Conservation (phyloP, 257 asterid genomes). For the Sherardia arvensis region DNA sequence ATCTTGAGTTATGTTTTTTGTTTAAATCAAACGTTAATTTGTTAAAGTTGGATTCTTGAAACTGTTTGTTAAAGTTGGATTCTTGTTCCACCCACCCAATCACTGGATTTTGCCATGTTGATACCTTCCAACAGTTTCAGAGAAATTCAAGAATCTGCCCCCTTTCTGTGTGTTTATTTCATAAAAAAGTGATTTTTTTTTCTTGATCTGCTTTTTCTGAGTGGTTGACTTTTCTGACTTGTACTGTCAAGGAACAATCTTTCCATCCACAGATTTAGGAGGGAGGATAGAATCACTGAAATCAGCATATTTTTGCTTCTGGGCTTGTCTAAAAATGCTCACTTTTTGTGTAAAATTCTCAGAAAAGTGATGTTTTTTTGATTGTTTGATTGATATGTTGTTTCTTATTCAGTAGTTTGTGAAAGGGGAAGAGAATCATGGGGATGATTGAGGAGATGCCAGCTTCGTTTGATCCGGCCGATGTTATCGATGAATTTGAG, state of each 20-base stretch:
- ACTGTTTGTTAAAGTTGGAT: background rate
- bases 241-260: constrained; percentile 18
- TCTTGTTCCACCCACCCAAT: background rate
- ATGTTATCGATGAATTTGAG: constrained; percentile 68
- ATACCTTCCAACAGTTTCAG: background rate
- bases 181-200: background rate
- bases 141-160: constrained; percentile 2
- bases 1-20: background rate
- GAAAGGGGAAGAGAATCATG: constrained; percentile 9
- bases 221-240: constrained; percentile 26
- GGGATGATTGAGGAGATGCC: constrained; percentile 60
- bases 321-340: constrained; percentile 18
- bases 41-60: background rate
- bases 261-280: constrained; percentile 18
- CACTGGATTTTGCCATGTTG: background rate
- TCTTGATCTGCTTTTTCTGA: background rate
- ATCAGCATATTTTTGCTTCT: constrained; percentile 2
- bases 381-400: background rate
- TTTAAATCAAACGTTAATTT: background rate
- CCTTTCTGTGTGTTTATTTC: background rate
- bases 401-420: constrained; percentile 14
- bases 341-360: constrained; percentile 3
- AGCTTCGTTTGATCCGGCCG: constrained; percentile 50
- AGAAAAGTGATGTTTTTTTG: background rate
- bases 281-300: constrained; percentile 2